These are phyloP conservation scores for Coleophoma crateriformis DNA, from an alignment of 2,329 filamentous ascomycete genomes.

Conservation along the genomic window DNA sequence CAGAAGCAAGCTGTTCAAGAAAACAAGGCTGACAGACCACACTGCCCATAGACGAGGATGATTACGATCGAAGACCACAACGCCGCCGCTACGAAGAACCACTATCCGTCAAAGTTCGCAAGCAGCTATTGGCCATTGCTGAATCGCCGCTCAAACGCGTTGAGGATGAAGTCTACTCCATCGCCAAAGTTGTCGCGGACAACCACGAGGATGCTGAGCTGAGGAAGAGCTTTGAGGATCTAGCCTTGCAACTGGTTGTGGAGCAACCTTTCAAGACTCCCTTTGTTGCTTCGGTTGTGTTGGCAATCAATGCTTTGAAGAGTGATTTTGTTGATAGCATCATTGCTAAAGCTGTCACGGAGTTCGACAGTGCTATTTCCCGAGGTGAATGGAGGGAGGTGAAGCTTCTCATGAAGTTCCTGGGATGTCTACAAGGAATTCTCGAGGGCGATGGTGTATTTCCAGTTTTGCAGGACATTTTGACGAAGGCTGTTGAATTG, in stretches of 20 bases:
- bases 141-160: slow-evolving; percentile 75
- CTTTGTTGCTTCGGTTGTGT: slow-evolving; percentile 78
- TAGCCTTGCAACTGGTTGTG: slow-evolving; percentile 69
- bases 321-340: slow-evolving; percentile 69
- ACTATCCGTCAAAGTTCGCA: slow-evolving; percentile 64
- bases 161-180: slow-evolving; percentile 70
- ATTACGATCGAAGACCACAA: slow-evolving; percentile 68
- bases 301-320: slow-evolving; percentile 74
- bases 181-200: slow-evolving; percentile 73
- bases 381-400: slow-evolving; percentile 82
- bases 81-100: slow-evolving; percentile 72
- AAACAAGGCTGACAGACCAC: slow-evolving; percentile 18
- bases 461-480: slow-evolving; percentile 81
- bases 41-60: slow-evolving; percentile 59
- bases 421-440: slow-evolving; percentile 78
- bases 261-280: slow-evolving; percentile 99
- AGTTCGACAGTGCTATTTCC: slow-evolving; percentile 62
- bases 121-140: slow-evolving; percentile 73
- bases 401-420: slow-evolving; percentile 83
- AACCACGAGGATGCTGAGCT: slow-evolving; percentile 83
- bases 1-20: neutral
- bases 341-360: slow-evolving; percentile 54
- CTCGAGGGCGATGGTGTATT: slow-evolving; percentile 84
- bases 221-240: slow-evolving; percentile 64
- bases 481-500: slow-evolving; percentile 82